Percentiles rank a stretch among this genome's conserved stretches.
These are phyloP conservation scores for Raffaelea ambrosiae DNA, from an alignment of 2,329 filamentous ascomycete genomes.

Conservation along the genomic window DNA sequence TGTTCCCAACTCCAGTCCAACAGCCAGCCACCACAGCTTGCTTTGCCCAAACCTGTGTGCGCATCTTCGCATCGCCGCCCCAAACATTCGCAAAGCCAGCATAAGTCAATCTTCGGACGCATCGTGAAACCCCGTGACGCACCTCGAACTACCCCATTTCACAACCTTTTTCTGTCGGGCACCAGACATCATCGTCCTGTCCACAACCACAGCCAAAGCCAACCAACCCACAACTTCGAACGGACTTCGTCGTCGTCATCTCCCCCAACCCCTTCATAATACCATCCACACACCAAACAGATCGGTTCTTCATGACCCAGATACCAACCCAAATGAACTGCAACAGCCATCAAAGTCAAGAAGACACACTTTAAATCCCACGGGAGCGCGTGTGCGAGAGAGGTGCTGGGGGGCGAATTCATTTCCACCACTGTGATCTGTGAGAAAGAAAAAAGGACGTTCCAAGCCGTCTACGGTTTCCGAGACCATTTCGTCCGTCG, in stretches of 20 bases:
- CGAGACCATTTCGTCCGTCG: slow-evolving; percentile 19
- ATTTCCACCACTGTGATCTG: slow-evolving; percentile 50
- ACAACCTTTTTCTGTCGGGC: no score
- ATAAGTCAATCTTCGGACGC: no score
- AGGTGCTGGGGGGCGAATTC: slow-evolving; percentile 41
- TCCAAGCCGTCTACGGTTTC: slow-evolving; percentile 18
- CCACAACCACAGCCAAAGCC: neutral
- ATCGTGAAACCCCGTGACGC: no score
- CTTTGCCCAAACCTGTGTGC: no score
- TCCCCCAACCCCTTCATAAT: neutral
- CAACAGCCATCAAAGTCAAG: slow-evolving; percentile 39
- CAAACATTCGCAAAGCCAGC: no score
- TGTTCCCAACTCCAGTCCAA: neutral
- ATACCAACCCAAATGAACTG: slow-evolving; percentile 44
- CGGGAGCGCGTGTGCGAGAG: slow-evolving; percentile 57
- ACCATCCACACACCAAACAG: slow-evolving; percentile 12
- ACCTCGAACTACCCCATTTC: no score
- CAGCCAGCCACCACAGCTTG: no score
- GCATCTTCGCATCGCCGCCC: no score
- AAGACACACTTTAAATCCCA: slow-evolving; percentile 64
- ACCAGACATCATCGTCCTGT: neutral
- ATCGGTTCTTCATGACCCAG: slow-evolving; percentile 44
- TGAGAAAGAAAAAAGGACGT: slow-evolving; percentile 21
- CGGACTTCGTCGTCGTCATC: neutral
- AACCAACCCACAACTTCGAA: neutral